Percentiles rank a stretch among this genome's conserved stretches.
Conservation (phyloP, 805 yeast species). For the Millerago galiae region DNA sequence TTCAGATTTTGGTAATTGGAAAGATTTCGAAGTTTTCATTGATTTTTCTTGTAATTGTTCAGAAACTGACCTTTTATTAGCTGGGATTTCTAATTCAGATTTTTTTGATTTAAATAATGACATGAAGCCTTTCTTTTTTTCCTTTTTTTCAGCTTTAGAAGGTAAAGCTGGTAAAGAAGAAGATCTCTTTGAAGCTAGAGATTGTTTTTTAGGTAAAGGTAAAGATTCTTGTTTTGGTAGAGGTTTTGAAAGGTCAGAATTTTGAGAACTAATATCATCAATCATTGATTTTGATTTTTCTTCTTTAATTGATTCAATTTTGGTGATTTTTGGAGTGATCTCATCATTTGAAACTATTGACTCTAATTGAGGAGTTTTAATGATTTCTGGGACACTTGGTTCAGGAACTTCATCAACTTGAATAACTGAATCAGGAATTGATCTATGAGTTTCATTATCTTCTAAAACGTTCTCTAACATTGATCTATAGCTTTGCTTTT, state of each 20-base stretch:
- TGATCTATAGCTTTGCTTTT: conserved; percentile 14
- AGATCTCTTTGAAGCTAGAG: conserved; percentile 16
- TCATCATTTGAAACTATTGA: too few relatives aligned
- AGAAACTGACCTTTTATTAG: conserved; percentile 18
- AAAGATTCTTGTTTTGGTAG: neutral
- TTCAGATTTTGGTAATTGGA: conserved; percentile 5
- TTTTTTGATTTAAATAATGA: conserved; percentile 16
- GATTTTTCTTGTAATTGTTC: conserved; percentile 2
- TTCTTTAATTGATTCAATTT: too few relatives aligned
- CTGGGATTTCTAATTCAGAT: conserved; percentile 6
- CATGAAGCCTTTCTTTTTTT: conserved; percentile 17
- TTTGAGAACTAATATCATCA: too few relatives aligned
- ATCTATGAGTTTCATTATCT: neutral
- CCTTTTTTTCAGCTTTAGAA: conserved; percentile 8
- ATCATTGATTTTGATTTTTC: too few relatives aligned
- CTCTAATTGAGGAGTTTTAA: conserved; percentile 4
- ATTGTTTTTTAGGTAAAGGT: conserved; percentile 10
- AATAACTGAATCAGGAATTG: neutral
- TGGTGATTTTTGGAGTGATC: neutral
- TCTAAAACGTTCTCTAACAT: conserved; percentile 7
- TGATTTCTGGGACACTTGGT: conserved; percentile 7
- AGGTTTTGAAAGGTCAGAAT: too few relatives aligned
- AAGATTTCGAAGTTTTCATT: conserved; percentile 12
- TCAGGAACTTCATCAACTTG: neutral
- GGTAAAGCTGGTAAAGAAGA: conserved; percentile 19